phyloP scores from a whole-genome alignment of 2,329 filamentous ascomycete genomes.

The Alternaria ventricosa region DNA sequence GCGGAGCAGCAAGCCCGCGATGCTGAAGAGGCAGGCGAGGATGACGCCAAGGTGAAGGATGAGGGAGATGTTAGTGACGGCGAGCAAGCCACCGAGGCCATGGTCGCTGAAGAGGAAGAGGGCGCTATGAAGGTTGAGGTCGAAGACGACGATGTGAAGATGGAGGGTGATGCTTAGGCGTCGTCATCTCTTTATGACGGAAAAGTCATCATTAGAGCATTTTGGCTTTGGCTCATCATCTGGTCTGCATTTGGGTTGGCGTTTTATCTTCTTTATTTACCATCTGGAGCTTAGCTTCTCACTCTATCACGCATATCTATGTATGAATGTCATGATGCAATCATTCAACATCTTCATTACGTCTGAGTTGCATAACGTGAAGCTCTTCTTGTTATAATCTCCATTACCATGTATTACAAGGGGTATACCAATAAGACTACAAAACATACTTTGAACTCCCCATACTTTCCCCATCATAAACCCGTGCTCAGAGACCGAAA shows the following conservation, averaged over 20 bases:
- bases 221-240: background rate
- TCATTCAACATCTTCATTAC: background rate
- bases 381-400: background rate
- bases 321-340: slow-evolving; percentile 8
- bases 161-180: slow-evolving; percentile 5
- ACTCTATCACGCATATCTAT: background rate
- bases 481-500: background rate
- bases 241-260: slow-evolving; percentile 11
- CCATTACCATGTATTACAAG: background rate
- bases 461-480: background rate
- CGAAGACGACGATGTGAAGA: slow-evolving; percentile 5
- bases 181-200: background rate
- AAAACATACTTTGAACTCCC: background rate
- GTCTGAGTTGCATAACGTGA: background rate
- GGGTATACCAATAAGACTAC: background rate
- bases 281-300: background rate
- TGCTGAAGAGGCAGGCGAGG: slow-evolving; percentile 24
- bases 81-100: slow-evolving; percentile 7
- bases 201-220: background rate
- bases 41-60: slow-evolving; percentile 4
- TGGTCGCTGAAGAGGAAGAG: slow-evolving; percentile 4
- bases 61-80: slow-evolving; percentile 10
- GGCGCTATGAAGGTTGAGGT: slow-evolving; percentile 11
- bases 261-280: background rate
- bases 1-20: slow-evolving; percentile 25